Evolutionary conservation across 1,284 basidiomycete species (phyloP), one percentile per base, ranked within the genome.

Genomic region (Ustilago esculenta): DNA sequence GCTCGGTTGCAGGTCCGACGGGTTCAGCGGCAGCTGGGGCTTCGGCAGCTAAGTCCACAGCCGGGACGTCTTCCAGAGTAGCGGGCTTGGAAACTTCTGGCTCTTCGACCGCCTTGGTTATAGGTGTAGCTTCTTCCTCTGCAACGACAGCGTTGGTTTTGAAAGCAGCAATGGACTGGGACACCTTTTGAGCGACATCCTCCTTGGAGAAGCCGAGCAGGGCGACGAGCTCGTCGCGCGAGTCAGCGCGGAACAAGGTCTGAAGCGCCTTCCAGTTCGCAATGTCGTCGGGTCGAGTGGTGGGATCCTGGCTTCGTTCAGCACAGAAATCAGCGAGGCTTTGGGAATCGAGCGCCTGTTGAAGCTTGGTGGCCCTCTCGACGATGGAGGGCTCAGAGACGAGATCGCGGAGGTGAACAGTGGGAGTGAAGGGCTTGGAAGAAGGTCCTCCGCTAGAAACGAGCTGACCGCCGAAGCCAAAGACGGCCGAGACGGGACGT

Each of bases 381-480:
- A 94, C 87, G 56, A 98, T 87, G 15, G 84, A 84, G 10, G 87
- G 85, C 81, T 97, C 94, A 0, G 92, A 92, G 33, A 89, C 87
- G 10, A 81, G 35, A 21, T 76, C 55, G 43, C 75, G 73, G n/a
- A 81, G 67, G 41, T 77, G 72, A 27, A 81, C 72, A n/a, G 29
- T 84, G 80, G 83, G 82, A 36, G 81, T 23, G 67, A 83, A 43
- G 48, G 70, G 24, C 18, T 82, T 30, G 70, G 79, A 58, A 12
- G 60, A 51, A 18, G 74, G 51, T 12, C 72, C 68, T 1, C 88
- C 87, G 18, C 92, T 65, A 18, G 73, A 76, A 35, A 84, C 88
- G 17, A 98, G 86, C 75, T 91, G 89, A 39, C 95, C 95, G 14
- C 94, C 92, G 75, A 95, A 98, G 1, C 94, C 95, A 75, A 97